Percentiles rank a stretch among this genome's conserved stretches.
Evolutionary conservation across 139 green algal genomes (phyloP).

Genomic region (Haematococcus sp.): DNA sequence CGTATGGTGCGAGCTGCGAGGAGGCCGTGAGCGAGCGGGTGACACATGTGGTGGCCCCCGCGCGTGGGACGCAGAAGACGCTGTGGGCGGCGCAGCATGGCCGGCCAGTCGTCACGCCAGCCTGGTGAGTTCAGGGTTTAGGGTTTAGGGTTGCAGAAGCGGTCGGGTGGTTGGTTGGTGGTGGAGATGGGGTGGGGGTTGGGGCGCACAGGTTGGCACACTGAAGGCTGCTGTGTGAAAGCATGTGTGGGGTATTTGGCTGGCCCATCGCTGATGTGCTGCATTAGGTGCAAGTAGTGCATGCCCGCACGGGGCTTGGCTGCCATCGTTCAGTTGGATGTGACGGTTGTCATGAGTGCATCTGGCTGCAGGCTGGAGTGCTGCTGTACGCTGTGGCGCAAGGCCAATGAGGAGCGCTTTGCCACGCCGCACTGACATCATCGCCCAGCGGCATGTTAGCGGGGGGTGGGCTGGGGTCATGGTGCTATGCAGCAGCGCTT

Average conservation of each 20-base stretch:
- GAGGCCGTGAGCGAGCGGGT: conserved; percentile 26
- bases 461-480: no score
- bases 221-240: neutral
- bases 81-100: conserved; percentile 47
- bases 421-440: conserved; percentile 18
- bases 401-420: conserved; percentile 56
- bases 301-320: neutral
- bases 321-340: no score
- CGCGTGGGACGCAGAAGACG: conserved; percentile 63
- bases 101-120: conserved; percentile 41
- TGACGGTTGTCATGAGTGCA: neutral
- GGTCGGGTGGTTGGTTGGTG: no score
- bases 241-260: neutral
- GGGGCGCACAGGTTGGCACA: neutral
- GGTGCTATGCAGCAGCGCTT: no score
- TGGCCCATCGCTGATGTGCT: no score
- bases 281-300: neutral
- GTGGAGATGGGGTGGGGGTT: neutral
- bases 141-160: no score
- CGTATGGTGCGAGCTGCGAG: conserved; percentile 43
- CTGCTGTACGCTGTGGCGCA: conserved; percentile 59
- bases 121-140: conserved; percentile 39
- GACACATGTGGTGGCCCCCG: conserved; percentile 61
- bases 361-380: conserved; percentile 54
- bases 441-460: no score